Percentiles rank a stretch among this genome's conserved stretches.
Conservation (phyloP, 345 rosid genomes). For the Boechera divaricarpa region DNA sequence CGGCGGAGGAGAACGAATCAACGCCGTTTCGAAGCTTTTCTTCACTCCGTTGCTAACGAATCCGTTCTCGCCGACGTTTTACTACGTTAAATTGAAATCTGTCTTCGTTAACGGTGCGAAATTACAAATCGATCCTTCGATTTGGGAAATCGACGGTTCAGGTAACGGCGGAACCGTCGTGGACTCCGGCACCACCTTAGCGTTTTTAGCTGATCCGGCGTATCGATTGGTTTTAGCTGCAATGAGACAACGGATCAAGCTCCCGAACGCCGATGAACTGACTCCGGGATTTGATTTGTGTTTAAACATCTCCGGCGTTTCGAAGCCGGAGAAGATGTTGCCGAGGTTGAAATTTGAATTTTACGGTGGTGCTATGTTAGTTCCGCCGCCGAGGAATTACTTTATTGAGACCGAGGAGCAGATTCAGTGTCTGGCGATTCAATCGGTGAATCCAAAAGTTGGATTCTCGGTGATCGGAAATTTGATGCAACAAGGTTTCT, state of each 20-base stretch:
- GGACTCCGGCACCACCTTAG: constrained; percentile 82
- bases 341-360: constrained; percentile 69
- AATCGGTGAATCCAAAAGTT: constrained; percentile 51
- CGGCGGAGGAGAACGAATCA: constrained; percentile 43
- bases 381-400: constrained; percentile 84
- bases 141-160: constrained; percentile 69
- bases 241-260: constrained; percentile 52
- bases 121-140: constrained; percentile 63
- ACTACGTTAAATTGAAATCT: constrained; percentile 60
- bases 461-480: constrained; percentile 86
- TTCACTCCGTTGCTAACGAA: constrained; percentile 72
- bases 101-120: constrained; percentile 55
- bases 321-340: constrained; percentile 45
- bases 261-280: constrained; percentile 48
- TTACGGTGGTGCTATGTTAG: constrained; percentile 53
- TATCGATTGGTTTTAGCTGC: constrained; percentile 56
- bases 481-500: constrained; percentile 91
- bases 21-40: constrained; percentile 21
- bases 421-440: constrained; percentile 73
- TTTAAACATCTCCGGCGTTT: constrained; percentile 57
- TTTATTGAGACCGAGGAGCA: constrained; percentile 65
- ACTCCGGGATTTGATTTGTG: constrained; percentile 83
- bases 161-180: constrained; percentile 91
- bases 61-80: constrained; percentile 72
- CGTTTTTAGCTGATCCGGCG: constrained; percentile 60